phyloP scores from a whole-genome alignment of 208 protist species.

The Leishmania mexicana region DNA sequence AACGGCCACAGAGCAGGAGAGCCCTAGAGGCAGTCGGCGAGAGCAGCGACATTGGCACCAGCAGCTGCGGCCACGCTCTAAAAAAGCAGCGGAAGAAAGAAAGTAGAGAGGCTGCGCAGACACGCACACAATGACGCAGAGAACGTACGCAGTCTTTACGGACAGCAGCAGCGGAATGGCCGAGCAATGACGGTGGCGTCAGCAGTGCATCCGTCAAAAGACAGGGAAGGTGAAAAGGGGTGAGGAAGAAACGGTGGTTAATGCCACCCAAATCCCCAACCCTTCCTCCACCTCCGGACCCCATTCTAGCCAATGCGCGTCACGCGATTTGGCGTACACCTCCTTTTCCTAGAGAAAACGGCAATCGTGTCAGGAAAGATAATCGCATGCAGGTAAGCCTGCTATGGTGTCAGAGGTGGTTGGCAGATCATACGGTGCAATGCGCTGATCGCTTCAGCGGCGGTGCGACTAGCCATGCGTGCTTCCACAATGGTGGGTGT shows the following conservation, averaged over 20 bases:
- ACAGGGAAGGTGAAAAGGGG: not conserved
- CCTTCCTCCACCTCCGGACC: not conserved
- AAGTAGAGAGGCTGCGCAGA: not conserved
- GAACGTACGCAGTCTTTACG: not conserved
- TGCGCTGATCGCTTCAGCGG: not conserved
- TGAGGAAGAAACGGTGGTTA: not conserved
- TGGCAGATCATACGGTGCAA: conserved; percentile 4
- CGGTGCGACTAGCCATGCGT: conserved; percentile 6
- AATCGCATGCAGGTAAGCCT: not conserved
- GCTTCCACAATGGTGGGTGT: not conserved
- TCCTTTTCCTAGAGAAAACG: not conserved
- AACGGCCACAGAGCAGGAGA: not conserved
- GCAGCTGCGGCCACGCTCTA: not conserved
- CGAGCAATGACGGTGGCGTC: not conserved
- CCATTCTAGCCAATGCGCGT: not conserved
- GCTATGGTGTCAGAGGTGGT: not conserved
- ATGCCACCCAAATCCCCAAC: not conserved
- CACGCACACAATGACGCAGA: not conserved
- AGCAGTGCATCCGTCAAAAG: too few species aligned
- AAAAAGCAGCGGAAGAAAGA: not conserved
- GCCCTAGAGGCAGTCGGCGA: not conserved
- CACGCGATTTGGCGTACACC: not conserved
- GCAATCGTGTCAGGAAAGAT: not conserved
- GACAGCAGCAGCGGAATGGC: not conserved
- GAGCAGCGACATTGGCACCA: not conserved